Base-by-base conservation (phyloP, 2,329 filamentous ascomycete species). In the Colletotrichum cordylinicola region DNA sequence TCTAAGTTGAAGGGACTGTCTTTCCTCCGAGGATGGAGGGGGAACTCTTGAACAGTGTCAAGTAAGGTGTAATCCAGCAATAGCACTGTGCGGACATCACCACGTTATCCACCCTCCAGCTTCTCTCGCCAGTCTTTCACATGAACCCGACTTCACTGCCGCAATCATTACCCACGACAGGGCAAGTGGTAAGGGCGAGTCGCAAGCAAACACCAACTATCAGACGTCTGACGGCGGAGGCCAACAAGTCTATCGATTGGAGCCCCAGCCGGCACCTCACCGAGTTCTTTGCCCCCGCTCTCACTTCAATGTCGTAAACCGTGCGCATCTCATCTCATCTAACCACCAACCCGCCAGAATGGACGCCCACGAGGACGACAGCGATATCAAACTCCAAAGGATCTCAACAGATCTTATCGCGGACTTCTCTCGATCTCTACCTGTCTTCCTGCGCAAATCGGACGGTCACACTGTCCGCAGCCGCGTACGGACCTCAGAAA, bases 331-430 rank as follows among this genome's bases (percentile, higher is more conserved):
- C 35, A 35, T 60, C 31, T 69, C 66, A 70, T 62, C 27, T 21
- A 21, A 27, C 31, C 60, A 18, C 13, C 58, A 5, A 52, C n/a
- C 27, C n/a, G 21, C 48, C 60, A 80, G 70, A 61, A 93, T 93
- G 91, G 92, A 94, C 78, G 90, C 87, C 21, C 82, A 88, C 39
- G 91, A 93, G 58, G 87, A 89, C 35, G 92, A 94, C 66, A 82
- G 87, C 72, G 92, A 94, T 79, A 85, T 93, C 71, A 90, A 91
- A 82, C 88, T 94, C 71, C 91, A 93, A 78, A 91, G 90, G 79
- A 85, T 89, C 71, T 92, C 92, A 3, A 85, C 84, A 10, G 91
- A 93, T 74, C 86, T 93, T 74, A 87, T 94, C 21, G 84, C 84
- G 67, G 91, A 93, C 78, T 89, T 93, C 79, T 88, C 91, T 81